Conservation (phyloP, 208 protist species). For the Trichomonas vaginalis region DNA sequence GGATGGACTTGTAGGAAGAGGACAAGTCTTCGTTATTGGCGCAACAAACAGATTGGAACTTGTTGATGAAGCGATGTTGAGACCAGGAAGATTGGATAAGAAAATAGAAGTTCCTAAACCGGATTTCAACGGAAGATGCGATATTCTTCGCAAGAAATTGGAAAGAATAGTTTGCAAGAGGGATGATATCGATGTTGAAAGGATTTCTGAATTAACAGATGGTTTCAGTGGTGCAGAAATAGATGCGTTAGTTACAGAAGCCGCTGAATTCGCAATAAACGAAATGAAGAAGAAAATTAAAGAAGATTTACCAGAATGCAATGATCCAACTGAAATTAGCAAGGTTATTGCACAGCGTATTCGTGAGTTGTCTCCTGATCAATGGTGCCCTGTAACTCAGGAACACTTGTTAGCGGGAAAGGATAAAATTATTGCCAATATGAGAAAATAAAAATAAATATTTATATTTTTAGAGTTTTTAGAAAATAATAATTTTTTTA, state of each 20-base stretch:
- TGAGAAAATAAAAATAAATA: no score
- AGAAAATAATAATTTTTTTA: no score
- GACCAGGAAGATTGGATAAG: constrained; percentile 24
- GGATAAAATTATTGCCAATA: neutral
- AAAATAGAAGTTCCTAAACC: neutral
- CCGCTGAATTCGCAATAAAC: neutral
- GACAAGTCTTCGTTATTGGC: constrained; percentile 60
- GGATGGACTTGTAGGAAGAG: constrained; percentile 82
- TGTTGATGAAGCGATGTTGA: constrained; percentile 23
- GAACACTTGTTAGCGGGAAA: neutral
- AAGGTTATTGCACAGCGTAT: neutral
- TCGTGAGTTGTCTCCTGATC: neutral
- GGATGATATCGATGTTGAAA: neutral
- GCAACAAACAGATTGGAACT: constrained; percentile 21
- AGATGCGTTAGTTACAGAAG: neutral
- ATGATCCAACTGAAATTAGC: neutral
- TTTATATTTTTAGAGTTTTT: no score
- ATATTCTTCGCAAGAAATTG: neutral
- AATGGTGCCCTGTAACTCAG: neutral
- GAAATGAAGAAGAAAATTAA: neutral
- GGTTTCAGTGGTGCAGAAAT: neutral
- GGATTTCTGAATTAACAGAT: neutral
- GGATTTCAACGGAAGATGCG: neutral
- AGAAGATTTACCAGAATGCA: neutral
- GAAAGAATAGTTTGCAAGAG: neutral